phyloP scores from a whole-genome alignment of 2,329 filamentous ascomycete genomes.

The Talaromyces pinophilus region DNA sequence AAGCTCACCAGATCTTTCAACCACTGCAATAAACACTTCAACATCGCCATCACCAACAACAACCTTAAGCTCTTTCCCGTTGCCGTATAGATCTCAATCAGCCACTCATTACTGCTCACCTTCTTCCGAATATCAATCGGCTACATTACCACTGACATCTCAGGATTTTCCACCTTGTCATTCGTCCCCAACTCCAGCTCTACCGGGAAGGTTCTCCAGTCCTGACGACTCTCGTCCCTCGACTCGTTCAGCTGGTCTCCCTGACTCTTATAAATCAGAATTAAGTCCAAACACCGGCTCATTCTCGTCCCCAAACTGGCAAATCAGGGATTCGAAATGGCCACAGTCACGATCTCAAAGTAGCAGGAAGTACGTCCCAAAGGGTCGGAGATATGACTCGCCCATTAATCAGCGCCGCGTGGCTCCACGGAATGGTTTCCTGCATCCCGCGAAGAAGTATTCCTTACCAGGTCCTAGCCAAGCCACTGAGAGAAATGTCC shows the following conservation, averaged over 20 bases:
- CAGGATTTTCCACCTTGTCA: slow-evolving; percentile 11
- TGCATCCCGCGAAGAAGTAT: not conserved
- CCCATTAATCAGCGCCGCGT: slow-evolving; percentile 4
- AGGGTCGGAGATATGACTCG: slow-evolving; percentile 13
- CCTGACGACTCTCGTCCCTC: not conserved
- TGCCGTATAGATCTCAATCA: slow-evolving; percentile 22
- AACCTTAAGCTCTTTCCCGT: slow-evolving; percentile 18
- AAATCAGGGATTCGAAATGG: slow-evolving; percentile 13
- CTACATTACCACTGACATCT: slow-evolving; percentile 17
- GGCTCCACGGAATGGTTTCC: not conserved
- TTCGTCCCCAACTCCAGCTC: not conserved
- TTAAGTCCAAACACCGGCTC: not conserved
- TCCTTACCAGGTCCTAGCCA: not conserved
- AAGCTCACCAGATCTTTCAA: slow-evolving; percentile 11
- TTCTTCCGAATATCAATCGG: slow-evolving; percentile 1
- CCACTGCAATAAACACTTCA: not conserved
- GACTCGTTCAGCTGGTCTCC: not conserved
- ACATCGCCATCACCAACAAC: not conserved
- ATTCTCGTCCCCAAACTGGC: not conserved
- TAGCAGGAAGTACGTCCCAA: slow-evolving; percentile 9
- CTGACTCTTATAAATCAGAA: not conserved
- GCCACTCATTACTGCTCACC: not conserved
- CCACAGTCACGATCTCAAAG: slow-evolving; percentile 16
- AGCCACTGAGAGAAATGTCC: not conserved
- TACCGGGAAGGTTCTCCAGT: slow-evolving; percentile 10